These are phyloP conservation scores for Neurospora sp. DNA, from an alignment of 495 filamentous ascomycete genomes.

Conservation along the genomic window DNA sequence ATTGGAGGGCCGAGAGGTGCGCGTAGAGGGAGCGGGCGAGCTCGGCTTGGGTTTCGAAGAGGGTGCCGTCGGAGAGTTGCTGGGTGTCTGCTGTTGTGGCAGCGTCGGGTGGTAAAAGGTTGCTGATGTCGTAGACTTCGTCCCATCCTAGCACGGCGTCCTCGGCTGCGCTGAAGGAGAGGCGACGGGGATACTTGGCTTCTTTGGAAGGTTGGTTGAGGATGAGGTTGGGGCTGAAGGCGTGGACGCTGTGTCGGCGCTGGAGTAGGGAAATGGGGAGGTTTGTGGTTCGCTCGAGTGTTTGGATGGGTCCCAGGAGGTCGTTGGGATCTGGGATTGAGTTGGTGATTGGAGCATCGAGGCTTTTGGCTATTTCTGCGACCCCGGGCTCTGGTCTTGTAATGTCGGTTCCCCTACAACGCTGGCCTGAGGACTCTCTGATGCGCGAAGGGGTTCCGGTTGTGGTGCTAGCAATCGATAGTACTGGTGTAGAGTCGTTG, in stretches of 20 bases:
- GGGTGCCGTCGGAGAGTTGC: not conserved
- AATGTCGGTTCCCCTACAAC: not conserved
- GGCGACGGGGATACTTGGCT: conserved; percentile 61
- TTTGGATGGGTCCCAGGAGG: conserved; percentile 28
- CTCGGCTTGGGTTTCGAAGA: conserved; percentile 29
- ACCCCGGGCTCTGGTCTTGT: conserved; percentile 2
- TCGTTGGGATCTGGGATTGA: conserved; percentile 37
- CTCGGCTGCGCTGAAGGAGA: conserved; percentile 86
- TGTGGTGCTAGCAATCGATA: not conserved
- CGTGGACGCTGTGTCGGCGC: conserved; percentile 37
- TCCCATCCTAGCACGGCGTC: conserved; percentile 72
- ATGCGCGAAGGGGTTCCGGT: not conserved
- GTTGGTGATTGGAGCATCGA: conserved; percentile 12
- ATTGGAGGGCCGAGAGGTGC: conserved; percentile 38
- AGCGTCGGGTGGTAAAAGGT: conserved; percentile 27
- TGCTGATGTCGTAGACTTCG: conserved; percentile 28
- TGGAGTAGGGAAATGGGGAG: conserved; percentile 21
- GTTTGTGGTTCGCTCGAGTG: conserved; percentile 22
- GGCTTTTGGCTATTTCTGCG: conserved; percentile 10
- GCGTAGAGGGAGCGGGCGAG: conserved; percentile 50
- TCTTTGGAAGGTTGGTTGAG: conserved; percentile 35
- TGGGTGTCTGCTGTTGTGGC: conserved; percentile 1
- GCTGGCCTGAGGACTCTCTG: not conserved
- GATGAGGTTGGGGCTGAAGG: not conserved
- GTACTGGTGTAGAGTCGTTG: conserved; percentile 9